Conservation (phyloP, 108 stramenopile species). For the Nitzschia sp. region DNA sequence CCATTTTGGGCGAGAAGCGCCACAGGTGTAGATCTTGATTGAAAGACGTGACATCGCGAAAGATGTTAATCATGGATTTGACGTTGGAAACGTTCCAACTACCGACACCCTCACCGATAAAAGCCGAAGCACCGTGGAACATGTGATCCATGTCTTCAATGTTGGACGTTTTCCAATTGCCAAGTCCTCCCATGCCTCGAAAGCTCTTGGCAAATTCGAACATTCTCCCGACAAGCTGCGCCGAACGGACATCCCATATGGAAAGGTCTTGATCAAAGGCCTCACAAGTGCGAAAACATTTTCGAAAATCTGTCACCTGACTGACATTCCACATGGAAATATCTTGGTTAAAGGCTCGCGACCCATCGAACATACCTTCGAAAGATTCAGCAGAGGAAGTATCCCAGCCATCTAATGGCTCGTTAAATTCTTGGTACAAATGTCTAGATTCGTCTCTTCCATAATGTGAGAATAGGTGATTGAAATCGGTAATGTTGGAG, state of each 20-base stretch:
- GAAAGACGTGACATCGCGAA: slow-evolving; percentile 25
- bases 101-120: background rate
- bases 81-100: slow-evolving; percentile 25
- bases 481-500: slow-evolving; percentile 30
- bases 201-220: slow-evolving; percentile 8
- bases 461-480: slow-evolving; percentile 1
- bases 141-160: slow-evolving; percentile 33
- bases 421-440: slow-evolving; percentile 16
- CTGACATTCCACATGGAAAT: slow-evolving; percentile 37
- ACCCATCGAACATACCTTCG: slow-evolving; percentile 29
- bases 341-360: slow-evolving; percentile 27
- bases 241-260: slow-evolving; percentile 9
- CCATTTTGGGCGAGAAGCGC: background rate
- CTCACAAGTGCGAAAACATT: slow-evolving; percentile 35
- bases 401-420: slow-evolving; percentile 35
- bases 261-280: slow-evolving; percentile 35
- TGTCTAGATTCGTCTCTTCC: background rate
- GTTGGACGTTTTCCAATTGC: slow-evolving; percentile 28
- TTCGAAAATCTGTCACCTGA: slow-evolving; percentile 17
- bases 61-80: slow-evolving; percentile 14
- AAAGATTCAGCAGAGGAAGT: slow-evolving; percentile 26
- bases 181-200: slow-evolving; percentile 11
- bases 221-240: background rate
- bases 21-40: slow-evolving; percentile 11
- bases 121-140: slow-evolving; percentile 21